A percentile compares a stretch with the other conserved stretches of the same genome.
Evolutionary conservation across 176 grass and related monocot species (phyloP).

Genomic region (Carex cristatella): DNA sequence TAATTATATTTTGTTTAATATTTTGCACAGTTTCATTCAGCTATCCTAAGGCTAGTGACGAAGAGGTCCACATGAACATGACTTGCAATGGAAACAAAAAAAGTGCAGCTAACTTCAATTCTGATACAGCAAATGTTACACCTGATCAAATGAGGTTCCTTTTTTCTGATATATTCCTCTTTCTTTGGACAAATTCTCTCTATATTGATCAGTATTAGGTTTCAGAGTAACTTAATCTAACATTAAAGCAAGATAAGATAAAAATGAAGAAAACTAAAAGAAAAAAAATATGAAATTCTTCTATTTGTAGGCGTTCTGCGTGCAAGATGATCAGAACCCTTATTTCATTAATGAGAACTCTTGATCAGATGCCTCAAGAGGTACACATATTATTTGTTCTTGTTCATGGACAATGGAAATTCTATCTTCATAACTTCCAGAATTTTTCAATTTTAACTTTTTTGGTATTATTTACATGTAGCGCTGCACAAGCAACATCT

Average conservation of each 20-base stretch:
- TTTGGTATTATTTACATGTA: background rate
- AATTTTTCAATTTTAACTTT: background rate
- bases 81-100: conserved; percentile 81
- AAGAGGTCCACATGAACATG: conserved; percentile 90
- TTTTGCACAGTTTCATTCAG: conserved; percentile 71
- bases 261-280: background rate
- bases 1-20: background rate
- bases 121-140: conserved; percentile 64
- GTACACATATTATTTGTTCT: conserved; percentile 31
- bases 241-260: background rate
- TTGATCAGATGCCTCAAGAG: conserved; percentile 95
- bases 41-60: conserved; percentile 53
- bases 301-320: conserved; percentile 65
- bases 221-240: background rate
- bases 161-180: conserved; percentile 4
- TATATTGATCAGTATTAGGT: background rate
- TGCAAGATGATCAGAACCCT: conserved; percentile 97
- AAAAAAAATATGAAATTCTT: background rate
- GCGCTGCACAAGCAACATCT: background rate
- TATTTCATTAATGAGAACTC: conserved; percentile 96
- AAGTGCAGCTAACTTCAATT: conserved; percentile 55
- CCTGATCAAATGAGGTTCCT: conserved; percentile 95
- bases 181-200: conserved; percentile 17
- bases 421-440: background rate
- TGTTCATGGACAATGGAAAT: background rate